Evolutionary conservation across 441 rosid species (phyloP), one percentile per base, ranked within the genome.

Genomic region (Brassica hybrid): DNA sequence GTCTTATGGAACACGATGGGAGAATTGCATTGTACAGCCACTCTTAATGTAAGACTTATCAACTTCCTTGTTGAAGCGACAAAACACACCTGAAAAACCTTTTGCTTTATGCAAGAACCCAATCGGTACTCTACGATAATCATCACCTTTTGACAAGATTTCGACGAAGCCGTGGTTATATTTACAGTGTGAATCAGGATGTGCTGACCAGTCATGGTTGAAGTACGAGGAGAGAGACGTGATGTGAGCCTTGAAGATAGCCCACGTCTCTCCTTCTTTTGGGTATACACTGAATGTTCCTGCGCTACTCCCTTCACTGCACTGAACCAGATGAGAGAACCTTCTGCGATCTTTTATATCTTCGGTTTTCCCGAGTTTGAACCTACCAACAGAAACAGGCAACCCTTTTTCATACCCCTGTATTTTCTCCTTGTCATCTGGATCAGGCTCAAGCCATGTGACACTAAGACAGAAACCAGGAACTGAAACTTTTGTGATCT

Each of bases 261-360:
- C 98, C 95, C 97, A 92, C n/a, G 85, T 87, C 83, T 92, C 92
- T 56, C 97, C 97, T 70, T 77, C 76, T 38, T 38, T 38, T 8
- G 98, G 97, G 13, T 59, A 76, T 81, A 80, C 71, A 78, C 88
- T 82, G 69, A 57, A 83, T 3, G 77, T 65, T 21, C 73, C 79
- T 73, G 74, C 76, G 12, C 11, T 48, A 10, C 60, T 25, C 32
- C 83, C 86, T 63, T 48, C 69, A 13, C 73, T 81, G 76, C 82
- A 86, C 23, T 13, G 25, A 38, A 52, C 8, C 36, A 59, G 36
- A 59, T 21, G 16, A 23, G 12, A 12, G 64, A 5, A 14, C 64
- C 88, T 13, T 61, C 78, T 13, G 2, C 80, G 66, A 65, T 90
- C 83, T 19, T 76, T 77, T 11, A 80, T 83, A 72, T 6, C 23